Evolutionary conservation across 805 yeast genomes (phyloP).

Genomic region (Wickerhamomyces rabaulensis): DNA sequence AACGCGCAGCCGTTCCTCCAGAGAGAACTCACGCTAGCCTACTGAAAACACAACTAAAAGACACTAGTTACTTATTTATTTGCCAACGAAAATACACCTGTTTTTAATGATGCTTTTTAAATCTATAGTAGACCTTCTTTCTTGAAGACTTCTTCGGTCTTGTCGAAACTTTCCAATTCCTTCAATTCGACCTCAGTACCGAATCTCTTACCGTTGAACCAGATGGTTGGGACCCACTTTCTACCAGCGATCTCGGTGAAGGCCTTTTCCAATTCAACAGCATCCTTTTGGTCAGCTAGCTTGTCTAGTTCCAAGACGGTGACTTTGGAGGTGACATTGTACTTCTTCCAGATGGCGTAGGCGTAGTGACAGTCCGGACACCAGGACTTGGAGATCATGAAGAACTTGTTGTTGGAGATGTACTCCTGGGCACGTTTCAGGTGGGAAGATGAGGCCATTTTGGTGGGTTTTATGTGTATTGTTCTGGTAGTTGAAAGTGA

Average conservation of each 20-base stretch:
- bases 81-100: not conserved
- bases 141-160: conserved; percentile 19
- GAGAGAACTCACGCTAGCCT: conserved; percentile 17
- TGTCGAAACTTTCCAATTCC: conserved; percentile 18
- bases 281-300: conserved; percentile 40
- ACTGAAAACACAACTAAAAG: not conserved
- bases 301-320: conserved; percentile 59
- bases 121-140: conserved; percentile 14
- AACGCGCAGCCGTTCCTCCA: conserved; percentile 23
- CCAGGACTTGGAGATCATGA: conserved; percentile 68
- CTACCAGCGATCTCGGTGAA: conserved; percentile 53
- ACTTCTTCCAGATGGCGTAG: conserved; percentile 47
- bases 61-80: too few species aligned
- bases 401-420: conserved; percentile 39
- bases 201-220: conserved; percentile 51
- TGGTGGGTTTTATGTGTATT: too few species aligned
- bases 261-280: conserved; percentile 46
- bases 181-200: conserved; percentile 52
- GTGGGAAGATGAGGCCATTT: not conserved
- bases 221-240: conserved; percentile 68
- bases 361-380: conserved; percentile 76
- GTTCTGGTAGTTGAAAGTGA: too few species aligned
- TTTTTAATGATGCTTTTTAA: not conserved
- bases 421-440: conserved; percentile 36
- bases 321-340: conserved; percentile 44